Base-by-base conservation (phyloP, 805 yeast genomes). In the Candida glaebosa region DNA sequence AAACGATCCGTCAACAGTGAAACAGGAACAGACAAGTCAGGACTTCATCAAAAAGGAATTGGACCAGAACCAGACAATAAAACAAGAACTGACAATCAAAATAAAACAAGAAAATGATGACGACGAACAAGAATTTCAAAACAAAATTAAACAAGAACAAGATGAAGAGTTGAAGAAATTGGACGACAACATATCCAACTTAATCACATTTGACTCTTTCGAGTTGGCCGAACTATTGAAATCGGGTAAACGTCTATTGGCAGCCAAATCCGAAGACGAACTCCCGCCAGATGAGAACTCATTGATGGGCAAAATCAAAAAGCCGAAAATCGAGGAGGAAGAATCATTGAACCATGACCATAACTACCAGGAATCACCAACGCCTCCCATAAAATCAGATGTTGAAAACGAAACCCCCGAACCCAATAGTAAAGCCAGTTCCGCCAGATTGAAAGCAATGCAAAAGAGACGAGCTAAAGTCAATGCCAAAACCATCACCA, bases 391-490 rank as follows among this genome's bases (percentile, higher is more conserved):
- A 6, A 47, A 47, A 34, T 18, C 44, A 43, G 39, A 46, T 39
- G 10, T 25, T 14, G 3, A 49, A 10, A 50, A 28, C 36, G 38
- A 50, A 9, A 48, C 51, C 18, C 38, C 41, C 3, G 39, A 34
- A n/a, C 38, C 37, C 14, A 32, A 59, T 34, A 60, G 65, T 37
- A 47, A 52, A 44, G 53, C 63, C 1, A 59, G 73, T 44, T 48
- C 77, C 38, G 90, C 95, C 0, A 78, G 97, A 59, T 76, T 89
- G 73, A 78, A 87, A 46, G 98, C 96, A 1, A 80, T 91, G 87
- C 96, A 96, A n/a, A 84, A 85, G 53, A 76, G 98, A 54, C 82
- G 84, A 56, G 93, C 95, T 3, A 87, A 85, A 57, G 81, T 79
- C 39, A 77, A 73, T 47, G 85, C 87, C 1, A 80, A 77, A 50